phyloP scores from a whole-genome alignment of 768 basidiomycete species.

The Amanita inopinata region DNA sequence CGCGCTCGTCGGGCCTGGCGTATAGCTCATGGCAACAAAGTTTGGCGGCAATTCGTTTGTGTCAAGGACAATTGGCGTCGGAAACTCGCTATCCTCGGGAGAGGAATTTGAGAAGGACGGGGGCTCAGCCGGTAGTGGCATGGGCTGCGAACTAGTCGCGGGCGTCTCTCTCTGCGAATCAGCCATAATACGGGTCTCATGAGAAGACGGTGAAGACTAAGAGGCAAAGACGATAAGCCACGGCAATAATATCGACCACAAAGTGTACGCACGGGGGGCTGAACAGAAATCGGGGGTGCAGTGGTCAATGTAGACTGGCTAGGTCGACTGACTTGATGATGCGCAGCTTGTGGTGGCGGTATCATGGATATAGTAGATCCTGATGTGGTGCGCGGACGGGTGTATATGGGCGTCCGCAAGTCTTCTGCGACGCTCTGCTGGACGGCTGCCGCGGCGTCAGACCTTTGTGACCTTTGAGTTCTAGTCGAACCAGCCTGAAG shows the following conservation, averaged over 20 bases:
- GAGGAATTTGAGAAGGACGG: slow-evolving; percentile 3
- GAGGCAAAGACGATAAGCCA: not conserved
- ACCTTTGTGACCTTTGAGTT: slow-evolving; percentile 6
- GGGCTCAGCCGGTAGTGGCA: slow-evolving; percentile 6
- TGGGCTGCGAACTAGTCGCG: not conserved
- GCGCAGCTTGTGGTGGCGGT: not conserved
- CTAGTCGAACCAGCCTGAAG: slow-evolving; percentile 4
- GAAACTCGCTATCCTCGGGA: slow-evolving; percentile 1
- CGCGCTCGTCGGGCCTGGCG: not conserved
- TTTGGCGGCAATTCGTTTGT: slow-evolving; percentile 3
- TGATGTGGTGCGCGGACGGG: slow-evolving; percentile 8
- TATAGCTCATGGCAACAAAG: slow-evolving; percentile 5
- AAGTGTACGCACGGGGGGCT: slow-evolving; percentile 2
- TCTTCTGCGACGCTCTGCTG: not conserved
- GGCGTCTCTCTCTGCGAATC: not conserved
- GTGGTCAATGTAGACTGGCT: slow-evolving; percentile 5
- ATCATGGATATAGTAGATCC: slow-evolving; percentile 7
- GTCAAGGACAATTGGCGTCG: slow-evolving; percentile 4
- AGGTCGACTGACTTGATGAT: not conserved
- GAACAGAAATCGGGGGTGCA: slow-evolving; percentile 1
- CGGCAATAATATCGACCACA: not conserved
- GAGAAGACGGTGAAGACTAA: slow-evolving; percentile 5
- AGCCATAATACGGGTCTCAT: not conserved
- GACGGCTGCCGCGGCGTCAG: not conserved
- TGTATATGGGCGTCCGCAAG: slow-evolving; percentile 3